Percentiles rank a stretch among this genome's conserved stretches.
Evolutionary conservation across 1,284 basidiomycete genomes (phyloP).

Genomic region (Malassezia psittaci): DNA sequence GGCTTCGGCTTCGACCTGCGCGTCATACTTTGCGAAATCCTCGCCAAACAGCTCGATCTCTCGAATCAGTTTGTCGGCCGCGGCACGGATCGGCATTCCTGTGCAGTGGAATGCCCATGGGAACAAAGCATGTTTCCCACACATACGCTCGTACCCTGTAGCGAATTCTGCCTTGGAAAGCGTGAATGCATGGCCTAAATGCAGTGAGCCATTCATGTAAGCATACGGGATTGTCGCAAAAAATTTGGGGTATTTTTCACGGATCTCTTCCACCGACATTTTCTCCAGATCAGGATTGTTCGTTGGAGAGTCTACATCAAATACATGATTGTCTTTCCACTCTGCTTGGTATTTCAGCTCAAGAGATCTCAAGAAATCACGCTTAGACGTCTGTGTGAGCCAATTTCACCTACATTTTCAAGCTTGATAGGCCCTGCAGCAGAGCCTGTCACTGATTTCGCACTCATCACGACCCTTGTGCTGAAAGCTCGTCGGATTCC

Average conservation of each 20-base stretch:
- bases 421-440: slow-evolving; percentile 45
- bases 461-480: slow-evolving; percentile 19
- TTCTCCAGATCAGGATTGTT: slow-evolving; percentile 27
- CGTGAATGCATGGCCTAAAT: slow-evolving; percentile 95
- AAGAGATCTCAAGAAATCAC: slow-evolving; percentile 71
- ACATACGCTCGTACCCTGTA: slow-evolving; percentile 87
- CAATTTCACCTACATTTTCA: slow-evolving; percentile 25
- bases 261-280: slow-evolving; percentile 46
- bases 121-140: slow-evolving; percentile 87
- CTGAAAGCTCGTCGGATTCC: not conserved
- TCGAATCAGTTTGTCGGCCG: slow-evolving; percentile 90
- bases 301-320: slow-evolving; percentile 71
- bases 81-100: slow-evolving; percentile 97
- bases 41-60: slow-evolving; percentile 93
- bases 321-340: slow-evolving; percentile 59
- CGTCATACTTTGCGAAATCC: slow-evolving; percentile 68
- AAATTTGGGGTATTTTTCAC: slow-evolving; percentile 78
- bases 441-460: slow-evolving; percentile 19
- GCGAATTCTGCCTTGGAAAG: slow-evolving; percentile 97
- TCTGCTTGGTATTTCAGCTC: slow-evolving; percentile 72
- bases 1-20: slow-evolving; percentile 50
- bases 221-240: slow-evolving; percentile 75
- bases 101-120: slow-evolving; percentile 90
- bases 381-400: slow-evolving; percentile 61
- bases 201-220: slow-evolving; percentile 97